Conservation (phyloP, 495 filamentous ascomycete genomes). For the Annulohypoxylon bovei region DNA sequence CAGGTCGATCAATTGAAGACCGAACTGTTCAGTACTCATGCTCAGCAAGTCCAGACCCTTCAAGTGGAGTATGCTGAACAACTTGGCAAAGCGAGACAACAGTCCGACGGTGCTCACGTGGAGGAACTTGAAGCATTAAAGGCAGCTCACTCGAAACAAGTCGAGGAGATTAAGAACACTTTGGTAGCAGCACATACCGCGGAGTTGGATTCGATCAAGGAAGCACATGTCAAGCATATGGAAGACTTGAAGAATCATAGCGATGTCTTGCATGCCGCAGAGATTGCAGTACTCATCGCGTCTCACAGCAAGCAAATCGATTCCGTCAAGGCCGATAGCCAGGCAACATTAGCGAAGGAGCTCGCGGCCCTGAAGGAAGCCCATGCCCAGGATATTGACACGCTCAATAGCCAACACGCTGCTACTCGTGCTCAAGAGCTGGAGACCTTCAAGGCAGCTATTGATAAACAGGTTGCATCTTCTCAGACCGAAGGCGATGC, state of each 20-base stretch:
- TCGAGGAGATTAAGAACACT: constrained; percentile 47
- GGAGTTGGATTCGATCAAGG: constrained; percentile 51
- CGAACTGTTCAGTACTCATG: constrained; percentile 55
- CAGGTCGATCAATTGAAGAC: constrained; percentile 52
- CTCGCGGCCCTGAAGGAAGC: constrained; percentile 37
- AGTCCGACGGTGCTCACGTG: constrained; percentile 44
- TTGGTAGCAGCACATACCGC: constrained; percentile 37
- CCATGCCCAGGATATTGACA: constrained; percentile 44
- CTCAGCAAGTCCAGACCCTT: constrained; percentile 58
- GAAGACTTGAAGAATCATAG: constrained; percentile 29
- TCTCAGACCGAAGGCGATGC: constrained; percentile 45
- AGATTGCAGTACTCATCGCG: constrained; percentile 32
- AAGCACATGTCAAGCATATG: constrained; percentile 51
- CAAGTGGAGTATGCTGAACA: constrained; percentile 52
- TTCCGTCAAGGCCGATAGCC: constrained; percentile 35
- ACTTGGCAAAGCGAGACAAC: constrained; percentile 45
- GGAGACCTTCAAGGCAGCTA: constrained; percentile 43
- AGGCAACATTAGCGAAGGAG: constrained; percentile 38
- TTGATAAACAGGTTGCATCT: constrained; percentile 45
- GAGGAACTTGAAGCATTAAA: constrained; percentile 51
- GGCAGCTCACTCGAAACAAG: constrained; percentile 47
- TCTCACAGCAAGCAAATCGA: constrained; percentile 40
- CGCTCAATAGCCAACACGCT: constrained; percentile 43
- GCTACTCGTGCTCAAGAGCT: constrained; percentile 42
- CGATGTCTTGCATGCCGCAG: constrained; percentile 25